Percentiles rank a stretch among this genome's conserved stretches.
These are phyloP conservation scores for Physaria fendleri DNA, from an alignment of 345 rosid species.

Conservation along the genomic window DNA sequence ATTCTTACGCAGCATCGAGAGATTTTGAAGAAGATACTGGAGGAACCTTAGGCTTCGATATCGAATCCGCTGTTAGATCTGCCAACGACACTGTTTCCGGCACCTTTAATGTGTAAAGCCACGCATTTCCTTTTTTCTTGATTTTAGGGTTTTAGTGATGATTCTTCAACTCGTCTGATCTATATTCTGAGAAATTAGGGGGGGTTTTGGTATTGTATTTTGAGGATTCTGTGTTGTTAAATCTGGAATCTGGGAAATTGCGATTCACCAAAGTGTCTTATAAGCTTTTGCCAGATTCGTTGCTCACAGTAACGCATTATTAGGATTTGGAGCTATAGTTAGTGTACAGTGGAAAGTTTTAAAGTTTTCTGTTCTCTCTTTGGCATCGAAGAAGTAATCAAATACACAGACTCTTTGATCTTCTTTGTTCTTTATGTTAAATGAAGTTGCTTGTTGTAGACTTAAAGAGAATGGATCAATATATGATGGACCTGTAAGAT, in stretches of 20 bases:
- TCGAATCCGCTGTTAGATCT: constrained; percentile 10
- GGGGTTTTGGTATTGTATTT: background rate
- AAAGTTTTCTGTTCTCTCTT: background rate
- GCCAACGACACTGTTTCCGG: constrained; percentile 3
- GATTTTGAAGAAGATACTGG: constrained; percentile 2
- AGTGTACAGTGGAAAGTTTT: background rate
- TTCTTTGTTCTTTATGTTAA: background rate
- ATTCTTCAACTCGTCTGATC: background rate
- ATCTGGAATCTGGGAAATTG: background rate
- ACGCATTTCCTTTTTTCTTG: background rate
- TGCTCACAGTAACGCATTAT: background rate
- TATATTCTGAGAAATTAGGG: background rate
- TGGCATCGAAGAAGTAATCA: background rate
- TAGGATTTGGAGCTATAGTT: background rate
- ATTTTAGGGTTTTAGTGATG: background rate
- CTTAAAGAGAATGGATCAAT: background rate
- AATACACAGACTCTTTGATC: background rate
- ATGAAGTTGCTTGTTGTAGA: background rate
- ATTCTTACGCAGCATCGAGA: background rate
- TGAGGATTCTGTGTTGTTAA: background rate
- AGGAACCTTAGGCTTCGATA: background rate
- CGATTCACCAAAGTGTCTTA: background rate
- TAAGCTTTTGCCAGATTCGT: background rate
- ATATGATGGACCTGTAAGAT: background rate
- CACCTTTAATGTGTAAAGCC: background rate